Conservation (phyloP, 192 early-diverging fungal genomes). For the Entomortierella parvispora region DNA sequence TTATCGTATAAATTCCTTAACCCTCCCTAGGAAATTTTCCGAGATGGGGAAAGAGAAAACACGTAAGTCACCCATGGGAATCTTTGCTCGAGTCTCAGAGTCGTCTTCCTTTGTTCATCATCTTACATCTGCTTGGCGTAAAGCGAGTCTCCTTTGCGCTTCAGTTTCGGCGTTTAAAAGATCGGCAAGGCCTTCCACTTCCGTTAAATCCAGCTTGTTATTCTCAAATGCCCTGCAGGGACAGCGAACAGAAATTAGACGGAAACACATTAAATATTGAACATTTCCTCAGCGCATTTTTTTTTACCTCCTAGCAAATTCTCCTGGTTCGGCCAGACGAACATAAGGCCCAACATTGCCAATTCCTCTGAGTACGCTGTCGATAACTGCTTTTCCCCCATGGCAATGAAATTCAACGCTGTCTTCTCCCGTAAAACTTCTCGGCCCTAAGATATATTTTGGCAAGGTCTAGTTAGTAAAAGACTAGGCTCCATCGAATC, state of each 20-base stretch:
- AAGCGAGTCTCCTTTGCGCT: constrained; percentile 70
- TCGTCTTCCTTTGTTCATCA: not conserved
- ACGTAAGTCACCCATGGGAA: not conserved
- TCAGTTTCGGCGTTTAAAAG: constrained; percentile 85
- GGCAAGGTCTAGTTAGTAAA: too few relatives aligned
- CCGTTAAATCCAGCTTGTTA: constrained; percentile 77
- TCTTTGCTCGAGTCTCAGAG: too few relatives aligned
- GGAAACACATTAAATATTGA: too few relatives aligned
- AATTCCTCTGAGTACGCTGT: constrained; percentile 65
- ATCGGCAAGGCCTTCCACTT: constrained; percentile 78
- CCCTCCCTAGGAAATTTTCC: constrained; percentile 56
- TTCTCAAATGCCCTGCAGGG: constrained; percentile 73
- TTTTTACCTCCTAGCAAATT: constrained; percentile 78
- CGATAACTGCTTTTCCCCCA: constrained; percentile 76
- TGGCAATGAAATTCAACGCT: constrained; percentile 80
- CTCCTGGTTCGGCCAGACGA: constrained; percentile 78
- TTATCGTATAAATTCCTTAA: constrained; percentile 67
- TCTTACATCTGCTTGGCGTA: constrained; percentile 72
- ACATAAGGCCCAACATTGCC: constrained; percentile 49
- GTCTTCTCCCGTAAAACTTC: constrained; percentile 82
- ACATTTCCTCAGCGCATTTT: too few relatives aligned
- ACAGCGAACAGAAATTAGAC: not conserved
- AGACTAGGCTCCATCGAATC: too few relatives aligned
- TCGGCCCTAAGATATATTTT: constrained; percentile 53
- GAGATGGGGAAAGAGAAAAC: too few relatives aligned